Base-by-base conservation (phyloP, 1,139 yeast species). In the Yamadazyma oceani region DNA sequence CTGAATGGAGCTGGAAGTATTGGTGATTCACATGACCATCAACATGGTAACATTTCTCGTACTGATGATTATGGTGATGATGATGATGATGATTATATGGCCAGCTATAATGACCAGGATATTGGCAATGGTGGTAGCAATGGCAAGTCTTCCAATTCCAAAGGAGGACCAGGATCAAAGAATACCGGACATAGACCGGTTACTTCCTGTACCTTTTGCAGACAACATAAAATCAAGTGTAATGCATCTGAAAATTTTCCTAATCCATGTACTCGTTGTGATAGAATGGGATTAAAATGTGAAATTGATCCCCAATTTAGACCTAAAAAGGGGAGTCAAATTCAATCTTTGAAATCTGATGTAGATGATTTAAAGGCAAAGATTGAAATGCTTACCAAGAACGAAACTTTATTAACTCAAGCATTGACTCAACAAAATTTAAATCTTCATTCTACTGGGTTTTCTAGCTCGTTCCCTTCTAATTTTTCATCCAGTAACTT, bases 171-270 rank as follows among this genome's bases (percentile, higher is more conserved):
- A 7, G 28, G n/a, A 13, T 14, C 30, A 6, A 27, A 27, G 57
- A 27, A 51, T 5, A 57, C 70, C 0, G 73, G 74, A 11, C 90
- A 84, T 52, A 66, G 96, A 39, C 96, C 96, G 0, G 95, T 89
- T 2, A 85, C 96, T 0, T 85, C 95, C 3, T 90, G 97, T 56
- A 86, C 96, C 0, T 94, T 88, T 54, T 90, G 97, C 57, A 80
- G 97, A 38, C 97, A 90, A 57, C 97, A 89, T 57, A 90, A 90
- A 61, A 88, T 89, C 62, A 85, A 85, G 54, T 90, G 97, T 62
- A 87, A 90, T 55, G 97, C 97, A 0, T 77, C 87, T 3, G 92
- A 85, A 17, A 80, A 83, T 44, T 85, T 77, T 50, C 97, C 97
- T 2, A 70, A 72, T 11, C 87, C 96, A 0, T 90, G 97, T 58